A percentile compares a stretch with the other conserved stretches of the same genome.
phyloP scores from a whole-genome alignment of 2,329 filamentous ascomycete species.

The Epicoccum sorghinum region DNA sequence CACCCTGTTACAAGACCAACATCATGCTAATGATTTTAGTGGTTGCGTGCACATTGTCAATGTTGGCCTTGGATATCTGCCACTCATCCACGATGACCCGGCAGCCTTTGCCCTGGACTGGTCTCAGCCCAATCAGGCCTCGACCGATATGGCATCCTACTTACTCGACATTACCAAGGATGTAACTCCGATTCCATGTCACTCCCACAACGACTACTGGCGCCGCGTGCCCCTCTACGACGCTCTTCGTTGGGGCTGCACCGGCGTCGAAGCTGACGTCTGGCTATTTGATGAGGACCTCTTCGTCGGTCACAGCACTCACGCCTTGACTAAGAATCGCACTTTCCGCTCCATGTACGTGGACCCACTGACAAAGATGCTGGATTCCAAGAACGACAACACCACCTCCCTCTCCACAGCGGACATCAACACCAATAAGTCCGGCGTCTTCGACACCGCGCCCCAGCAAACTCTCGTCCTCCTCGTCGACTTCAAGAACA shows the following conservation, averaged over 20 bases:
- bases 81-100: slow-evolving; percentile 46
- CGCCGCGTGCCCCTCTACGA: slow-evolving; percentile 60
- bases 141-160: slow-evolving; percentile 38
- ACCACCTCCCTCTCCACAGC: slow-evolving; percentile 39
- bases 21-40: slow-evolving; percentile 37
- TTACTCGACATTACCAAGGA: slow-evolving; percentile 58
- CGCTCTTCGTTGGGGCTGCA: slow-evolving; percentile 61
- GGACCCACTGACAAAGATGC: slow-evolving; percentile 56
- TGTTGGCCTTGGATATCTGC: slow-evolving; percentile 45
- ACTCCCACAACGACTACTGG: slow-evolving; percentile 67
- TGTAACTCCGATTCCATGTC: slow-evolving; percentile 57
- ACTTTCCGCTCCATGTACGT: slow-evolving; percentile 61
- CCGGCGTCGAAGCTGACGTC: slow-evolving; percentile 63
- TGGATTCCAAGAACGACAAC: slow-evolving; percentile 57
- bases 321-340: slow-evolving; percentile 52
- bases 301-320: slow-evolving; percentile 60
- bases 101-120: slow-evolving; percentile 45
- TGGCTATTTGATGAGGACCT: slow-evolving; percentile 62
- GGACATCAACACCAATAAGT: slow-evolving; percentile 29
- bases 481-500: slow-evolving; percentile 59
- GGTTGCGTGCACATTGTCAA: slow-evolving; percentile 52
- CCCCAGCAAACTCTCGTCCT: slow-evolving; percentile 58
- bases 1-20: background rate
- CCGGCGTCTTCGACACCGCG: slow-evolving; percentile 59
- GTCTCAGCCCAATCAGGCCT: slow-evolving; percentile 47